Base-by-base conservation (phyloP, 148 eudicot species). In the Diospyros kaki region DNA sequence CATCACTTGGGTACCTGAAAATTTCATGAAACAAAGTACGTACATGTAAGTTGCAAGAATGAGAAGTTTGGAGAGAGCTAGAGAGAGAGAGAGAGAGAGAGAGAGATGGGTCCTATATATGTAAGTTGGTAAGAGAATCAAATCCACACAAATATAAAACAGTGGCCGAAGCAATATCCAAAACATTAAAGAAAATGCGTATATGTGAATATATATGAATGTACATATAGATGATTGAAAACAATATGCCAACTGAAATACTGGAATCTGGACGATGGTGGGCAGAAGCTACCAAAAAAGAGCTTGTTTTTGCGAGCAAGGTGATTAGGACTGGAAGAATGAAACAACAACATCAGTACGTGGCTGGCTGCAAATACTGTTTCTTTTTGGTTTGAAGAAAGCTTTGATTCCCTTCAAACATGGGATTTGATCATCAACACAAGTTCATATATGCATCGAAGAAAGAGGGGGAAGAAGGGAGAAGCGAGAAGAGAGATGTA, bases 1-100 rank as follows among this genome's bases (percentile, higher is more conserved):
- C 97, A 86, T 93, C 99, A 75, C 94, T 93, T 45, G 99, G 99
- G 78, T 95, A 95, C 92, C 99, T 95, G 88, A 76, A 86, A 71
- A 48, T n/a, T 50, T 40, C 69, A 64, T 15, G 68, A 63, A 9
- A 73, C 67, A 64, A 11, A 64, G 18, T 72, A 28, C 66, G 14
- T 3, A 2, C 6, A 43, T 10, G 46, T 45, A 12, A 73, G 44
- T 44, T 45, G 15, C 10, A 10, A 28, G 44, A 48, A 10, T 52
- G 41, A 72, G n/a, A 63, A 10, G 2, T 61, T 60, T 15, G 51
- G 54, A 18, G 69, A 48, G 55, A 44, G 48, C 14, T 55, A 41
- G 69, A 39, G 67, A 69, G 46, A 69, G 54, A 71, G 43, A 69
- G 54, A 71, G 43, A 55, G 39, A 66, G 66, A 71, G 44, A 55